Percentiles rank a stretch among this genome's conserved stretches.
Conservation (phyloP, 2,329 filamentous ascomycete species). For the Epichloe scottii region DNA sequence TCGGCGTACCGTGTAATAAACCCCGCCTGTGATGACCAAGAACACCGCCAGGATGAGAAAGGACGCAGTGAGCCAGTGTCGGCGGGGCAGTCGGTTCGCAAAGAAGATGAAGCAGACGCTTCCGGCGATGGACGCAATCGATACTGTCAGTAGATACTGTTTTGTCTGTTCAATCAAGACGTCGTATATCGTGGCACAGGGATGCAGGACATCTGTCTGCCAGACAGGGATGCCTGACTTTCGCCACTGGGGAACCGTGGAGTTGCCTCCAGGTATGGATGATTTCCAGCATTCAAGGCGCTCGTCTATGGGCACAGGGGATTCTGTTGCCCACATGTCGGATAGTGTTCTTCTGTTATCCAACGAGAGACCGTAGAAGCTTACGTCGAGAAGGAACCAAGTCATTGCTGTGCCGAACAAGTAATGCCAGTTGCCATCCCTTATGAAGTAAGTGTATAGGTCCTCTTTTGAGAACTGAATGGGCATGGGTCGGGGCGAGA, state of each 20-base stretch:
- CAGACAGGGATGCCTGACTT: conserved; percentile 29
- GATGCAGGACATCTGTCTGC: conserved; percentile 35
- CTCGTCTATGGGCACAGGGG: conserved; percentile 20
- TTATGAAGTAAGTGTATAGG: conserved; percentile 37
- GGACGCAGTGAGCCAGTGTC: conserved; percentile 35
- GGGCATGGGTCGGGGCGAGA: conserved; percentile 26
- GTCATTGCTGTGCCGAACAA: conserved; percentile 30
- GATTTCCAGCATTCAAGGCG: conserved; percentile 36
- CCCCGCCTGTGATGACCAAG: conserved; percentile 35
- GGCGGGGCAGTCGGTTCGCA: conserved; percentile 34
- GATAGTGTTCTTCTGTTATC: conserved; percentile 28
- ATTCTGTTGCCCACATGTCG: conserved; percentile 25
- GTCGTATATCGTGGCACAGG: conserved; percentile 39
- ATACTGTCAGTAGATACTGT: conserved; percentile 40
- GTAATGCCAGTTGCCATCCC: conserved; percentile 23
- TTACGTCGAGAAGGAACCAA: conserved; percentile 43
- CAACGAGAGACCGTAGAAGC: conserved; percentile 40
- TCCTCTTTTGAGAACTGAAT: conserved; percentile 37
- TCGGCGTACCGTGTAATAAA: conserved; percentile 36
- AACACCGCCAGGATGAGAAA: conserved; percentile 33
- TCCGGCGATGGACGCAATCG: conserved; percentile 36
- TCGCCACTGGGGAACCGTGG: conserved; percentile 30
- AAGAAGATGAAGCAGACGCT: conserved; percentile 35
- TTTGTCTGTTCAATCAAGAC: conserved; percentile 39
- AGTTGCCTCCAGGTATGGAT: conserved; percentile 27